These are phyloP conservation scores for Auriscalpium orientale DNA, from an alignment of 768 basidiomycete genomes.

Conservation along the genomic window DNA sequence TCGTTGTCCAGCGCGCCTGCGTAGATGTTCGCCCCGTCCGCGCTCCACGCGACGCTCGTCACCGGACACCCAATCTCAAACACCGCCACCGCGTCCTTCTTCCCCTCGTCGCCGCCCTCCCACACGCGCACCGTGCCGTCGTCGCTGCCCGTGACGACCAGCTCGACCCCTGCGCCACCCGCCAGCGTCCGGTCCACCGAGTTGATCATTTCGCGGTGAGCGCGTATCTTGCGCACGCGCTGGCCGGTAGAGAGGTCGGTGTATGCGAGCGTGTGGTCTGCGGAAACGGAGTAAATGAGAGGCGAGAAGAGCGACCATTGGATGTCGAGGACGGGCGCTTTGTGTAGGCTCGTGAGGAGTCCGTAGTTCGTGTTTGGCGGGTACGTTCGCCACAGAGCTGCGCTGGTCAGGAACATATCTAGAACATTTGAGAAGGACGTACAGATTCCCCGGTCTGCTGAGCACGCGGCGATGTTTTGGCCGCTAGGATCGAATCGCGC, in stretches of 20 bases:
- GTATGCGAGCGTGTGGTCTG: constrained; percentile 77
- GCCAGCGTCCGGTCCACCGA: constrained; percentile 80
- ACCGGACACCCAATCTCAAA: constrained; percentile 87
- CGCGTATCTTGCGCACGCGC: constrained; percentile 72
- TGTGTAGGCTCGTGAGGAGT: constrained; percentile 73
- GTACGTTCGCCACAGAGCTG: constrained; percentile 88
- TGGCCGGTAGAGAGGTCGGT: constrained; percentile 82
- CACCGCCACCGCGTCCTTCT: constrained; percentile 67
- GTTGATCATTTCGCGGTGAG: constrained; percentile 90
- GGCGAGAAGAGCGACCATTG: constrained; percentile 80
- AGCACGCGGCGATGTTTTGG: constrained; percentile 88
- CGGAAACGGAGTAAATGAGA: constrained; percentile 73
- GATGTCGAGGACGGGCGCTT: constrained; percentile 87
- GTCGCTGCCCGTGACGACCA: constrained; percentile 83
- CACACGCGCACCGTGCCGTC: constrained; percentile 89
- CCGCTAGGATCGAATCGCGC: constrained; percentile 94
- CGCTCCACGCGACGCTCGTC: constrained; percentile 87
- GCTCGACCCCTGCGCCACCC: constrained; percentile 75
- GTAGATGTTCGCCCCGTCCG: constrained; percentile 83
- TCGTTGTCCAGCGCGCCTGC: constrained; percentile 95
- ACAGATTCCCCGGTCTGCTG: constrained; percentile 87
- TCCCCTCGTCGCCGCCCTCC: constrained; percentile 76
- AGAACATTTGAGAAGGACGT: constrained; percentile 27
- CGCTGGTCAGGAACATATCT: background rate
- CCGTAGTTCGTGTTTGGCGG: constrained; percentile 91